Percentiles rank a stretch among this genome's conserved stretches.
phyloP scores from a whole-genome alignment of 1,284 basidiomycete species.

The Heterobasidion irregulare region DNA sequence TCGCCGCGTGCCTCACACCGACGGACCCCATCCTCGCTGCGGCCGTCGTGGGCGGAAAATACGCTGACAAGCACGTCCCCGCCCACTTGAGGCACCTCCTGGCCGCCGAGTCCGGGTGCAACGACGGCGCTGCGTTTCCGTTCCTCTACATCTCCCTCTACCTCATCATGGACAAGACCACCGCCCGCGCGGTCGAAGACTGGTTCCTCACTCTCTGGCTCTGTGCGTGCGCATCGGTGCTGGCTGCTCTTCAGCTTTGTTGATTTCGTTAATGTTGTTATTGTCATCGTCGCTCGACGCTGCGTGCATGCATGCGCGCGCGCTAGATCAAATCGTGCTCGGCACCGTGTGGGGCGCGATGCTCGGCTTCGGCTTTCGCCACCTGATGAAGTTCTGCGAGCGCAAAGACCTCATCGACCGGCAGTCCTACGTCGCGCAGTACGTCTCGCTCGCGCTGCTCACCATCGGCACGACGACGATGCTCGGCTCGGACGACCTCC shows the following conservation, averaged over 20 bases:
- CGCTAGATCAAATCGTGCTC: slow-evolving; percentile 73
- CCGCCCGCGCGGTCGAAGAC: slow-evolving; percentile 62
- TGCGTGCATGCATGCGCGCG: too few species aligned
- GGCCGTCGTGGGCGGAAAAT: slow-evolving; percentile 92
- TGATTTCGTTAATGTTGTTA: neutral
- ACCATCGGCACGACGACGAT: slow-evolving; percentile 81
- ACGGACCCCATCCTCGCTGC: slow-evolving; percentile 93
- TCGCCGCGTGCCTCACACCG: slow-evolving; percentile 92
- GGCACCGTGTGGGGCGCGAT: slow-evolving; percentile 75
- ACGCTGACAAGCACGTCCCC: slow-evolving; percentile 97
- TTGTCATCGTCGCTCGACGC: too few species aligned
- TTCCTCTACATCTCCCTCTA: slow-evolving; percentile 94
- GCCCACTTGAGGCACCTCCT: slow-evolving; percentile 88
- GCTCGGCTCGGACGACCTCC: slow-evolving; percentile 88
- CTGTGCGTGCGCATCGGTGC: slow-evolving; percentile 38
- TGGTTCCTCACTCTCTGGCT: slow-evolving; percentile 86
- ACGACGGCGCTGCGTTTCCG: slow-evolving; percentile 94
- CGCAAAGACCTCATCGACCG: slow-evolving; percentile 87
- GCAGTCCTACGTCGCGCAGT: slow-evolving; percentile 83
- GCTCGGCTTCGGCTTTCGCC: slow-evolving; percentile 79
- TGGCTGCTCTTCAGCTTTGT: neutral
- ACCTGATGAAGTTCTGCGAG: slow-evolving; percentile 95
- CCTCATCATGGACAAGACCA: slow-evolving; percentile 66
- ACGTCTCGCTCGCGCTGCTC: slow-evolving; percentile 71
- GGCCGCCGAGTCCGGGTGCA: slow-evolving; percentile 89